Evolutionary conservation across 2,329 filamentous ascomycete genomes (phyloP), one percentile per base, ranked within the genome.

Genomic region (Colletotrichum orchidophilum): DNA sequence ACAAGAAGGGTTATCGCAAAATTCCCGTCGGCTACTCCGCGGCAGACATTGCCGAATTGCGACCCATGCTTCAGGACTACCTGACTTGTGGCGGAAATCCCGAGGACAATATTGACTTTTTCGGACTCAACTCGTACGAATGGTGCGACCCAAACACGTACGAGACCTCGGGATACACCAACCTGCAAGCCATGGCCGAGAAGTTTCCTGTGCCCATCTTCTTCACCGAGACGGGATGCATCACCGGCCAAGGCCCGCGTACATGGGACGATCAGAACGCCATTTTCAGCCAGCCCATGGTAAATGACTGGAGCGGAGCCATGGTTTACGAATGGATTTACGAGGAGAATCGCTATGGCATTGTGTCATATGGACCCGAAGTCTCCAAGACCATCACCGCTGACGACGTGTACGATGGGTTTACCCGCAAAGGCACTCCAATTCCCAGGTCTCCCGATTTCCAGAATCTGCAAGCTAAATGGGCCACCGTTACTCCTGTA

Each of bases 321-420:
- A 95, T 97, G 73, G 87, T 97, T 74, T 97, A 97, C 81, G 94
- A 97, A 79, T 97, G 94, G 94, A 94, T 97, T 73, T 84, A 96
- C 78, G 94, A 97, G 81, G 85, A 88, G 61, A 97, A 97, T 81
- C 82, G 94, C 77, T 97, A 97, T 80, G 94, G 94, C 49, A 85
- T 97, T 42, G 88, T 97, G 75, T 91, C 87, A 24, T 97, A 97
- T 78, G 93, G 92, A 1, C 83, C 88, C 3, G 81, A 84, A n/a
- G 86, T 86, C 12, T 85, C 85, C 42, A 82, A 86, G 26, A 80
- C 86, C 9, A 84, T 84, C 7, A 83, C 81, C n/a, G 85, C 86
- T 1, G 88, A 87, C n/a, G 84, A 87, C 15, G 81, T 91, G 58
- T 83, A 86, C 70, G 93, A 90, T 75, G 92, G 93, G 39, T 95